These are phyloP conservation scores for Porodaedalea pini DNA, from an alignment of 1,284 basidiomycete species.

Conservation along the genomic window DNA sequence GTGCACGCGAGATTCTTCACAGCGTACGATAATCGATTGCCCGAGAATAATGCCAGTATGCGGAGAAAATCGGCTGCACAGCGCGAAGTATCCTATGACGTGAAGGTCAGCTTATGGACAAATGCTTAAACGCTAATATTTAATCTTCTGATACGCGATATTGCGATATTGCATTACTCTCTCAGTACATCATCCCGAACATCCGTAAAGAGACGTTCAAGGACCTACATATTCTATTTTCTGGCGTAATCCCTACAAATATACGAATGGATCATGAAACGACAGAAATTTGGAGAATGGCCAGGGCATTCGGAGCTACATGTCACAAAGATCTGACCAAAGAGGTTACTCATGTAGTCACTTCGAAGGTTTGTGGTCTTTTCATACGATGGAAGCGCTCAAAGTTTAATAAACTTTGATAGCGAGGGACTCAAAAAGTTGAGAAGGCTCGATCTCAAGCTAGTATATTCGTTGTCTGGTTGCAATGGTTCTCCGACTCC, in stretches of 20 bases:
- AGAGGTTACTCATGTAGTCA: slow-evolving; percentile 87
- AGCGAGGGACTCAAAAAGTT: slow-evolving; percentile 90
- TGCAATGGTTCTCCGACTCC: slow-evolving; percentile 86
- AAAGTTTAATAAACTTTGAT: slow-evolving; percentile 17
- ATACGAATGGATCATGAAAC: slow-evolving; percentile 58
- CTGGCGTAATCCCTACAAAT: slow-evolving; percentile 89
- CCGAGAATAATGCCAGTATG: slow-evolving; percentile 34
- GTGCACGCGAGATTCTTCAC: slow-evolving; percentile 77
- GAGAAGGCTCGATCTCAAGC: slow-evolving; percentile 70
- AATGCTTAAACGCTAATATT: slow-evolving; percentile 28
- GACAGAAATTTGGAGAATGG: slow-evolving; percentile 86
- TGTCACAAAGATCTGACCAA: slow-evolving; percentile 68
- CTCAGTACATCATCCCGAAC: slow-evolving; percentile 76
- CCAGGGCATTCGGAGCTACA: slow-evolving; percentile 83
- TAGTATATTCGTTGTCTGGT: slow-evolving; percentile 79
- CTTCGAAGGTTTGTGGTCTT: slow-evolving; percentile 59
- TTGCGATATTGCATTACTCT: neutral
- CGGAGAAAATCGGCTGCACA: slow-evolving; percentile 31
- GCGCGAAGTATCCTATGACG: slow-evolving; percentile 26
- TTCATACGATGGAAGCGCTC: slow-evolving; percentile 8
- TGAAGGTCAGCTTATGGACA: slow-evolving; percentile 39
- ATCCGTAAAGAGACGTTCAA: slow-evolving; percentile 75
- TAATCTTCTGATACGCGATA: slow-evolving; percentile 14
- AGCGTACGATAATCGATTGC: slow-evolving; percentile 49
- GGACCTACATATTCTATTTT: slow-evolving; percentile 84